These are phyloP conservation scores for Williopsis jadinii DNA, from an alignment of 1,139 yeast species.

Conservation along the genomic window DNA sequence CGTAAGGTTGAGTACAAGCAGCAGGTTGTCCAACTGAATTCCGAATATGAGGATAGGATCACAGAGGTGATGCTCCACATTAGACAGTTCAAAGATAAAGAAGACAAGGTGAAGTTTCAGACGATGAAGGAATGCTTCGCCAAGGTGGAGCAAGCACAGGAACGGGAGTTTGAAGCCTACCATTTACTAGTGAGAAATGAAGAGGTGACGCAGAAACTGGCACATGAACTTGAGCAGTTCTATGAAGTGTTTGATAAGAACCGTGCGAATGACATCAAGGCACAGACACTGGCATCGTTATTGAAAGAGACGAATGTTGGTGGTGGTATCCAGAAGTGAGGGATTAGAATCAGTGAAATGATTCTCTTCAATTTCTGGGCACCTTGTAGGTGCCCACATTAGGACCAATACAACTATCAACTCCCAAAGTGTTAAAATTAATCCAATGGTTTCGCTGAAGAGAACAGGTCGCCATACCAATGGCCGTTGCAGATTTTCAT, in stretches of 20 bases:
- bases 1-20: conserved; percentile 6
- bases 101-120: conserved; percentile 3
- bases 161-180: conserved; percentile 11
- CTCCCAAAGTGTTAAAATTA: no score
- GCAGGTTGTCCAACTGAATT: conserved; percentile 6
- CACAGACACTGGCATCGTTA: conserved; percentile 3
- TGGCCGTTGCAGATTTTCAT: no score
- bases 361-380: not conserved
- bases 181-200: conserved; percentile 8
- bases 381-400: no score
- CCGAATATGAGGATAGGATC: conserved; percentile 13
- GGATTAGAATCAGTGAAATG: not conserved
- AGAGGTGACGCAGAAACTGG: conserved; percentile 6
- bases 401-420: no score
- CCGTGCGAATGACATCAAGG: conserved; percentile 1
- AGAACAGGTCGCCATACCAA: no score
- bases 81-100: conserved; percentile 4
- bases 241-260: conserved; percentile 7
- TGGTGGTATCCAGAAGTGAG: conserved; percentile 1
- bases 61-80: conserved; percentile 6
- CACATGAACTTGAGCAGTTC: conserved; percentile 8
- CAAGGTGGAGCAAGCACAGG: conserved; percentile 4
- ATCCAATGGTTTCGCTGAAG: no score
- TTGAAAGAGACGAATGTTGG: conserved; percentile 1
- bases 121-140: conserved; percentile 2